These are phyloP conservation scores for Austroboletus festivus DNA, from an alignment of 768 basidiomycete genomes.

Conservation along the genomic window DNA sequence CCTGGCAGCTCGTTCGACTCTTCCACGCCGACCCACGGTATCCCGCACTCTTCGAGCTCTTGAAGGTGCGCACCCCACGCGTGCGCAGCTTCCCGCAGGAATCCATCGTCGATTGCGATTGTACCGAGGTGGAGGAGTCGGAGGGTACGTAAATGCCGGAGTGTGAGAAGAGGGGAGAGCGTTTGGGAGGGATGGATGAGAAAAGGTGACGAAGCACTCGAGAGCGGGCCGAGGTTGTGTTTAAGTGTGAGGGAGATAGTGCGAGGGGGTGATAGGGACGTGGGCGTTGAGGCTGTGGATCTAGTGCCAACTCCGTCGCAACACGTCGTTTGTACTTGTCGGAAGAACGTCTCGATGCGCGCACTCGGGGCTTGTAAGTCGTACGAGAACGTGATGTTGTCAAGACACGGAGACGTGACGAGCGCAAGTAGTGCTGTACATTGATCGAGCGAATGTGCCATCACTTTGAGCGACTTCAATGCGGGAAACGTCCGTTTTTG, in stretches of 20 bases:
- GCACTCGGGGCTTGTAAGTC: slow-evolving; percentile 24
- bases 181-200: slow-evolving; percentile 24
- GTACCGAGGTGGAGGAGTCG: slow-evolving; percentile 26
- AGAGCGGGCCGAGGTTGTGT: slow-evolving; percentile 22
- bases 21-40: slow-evolving; percentile 25
- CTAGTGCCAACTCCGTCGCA: not conserved
- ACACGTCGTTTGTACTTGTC: slow-evolving; percentile 21
- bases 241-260: slow-evolving; percentile 26
- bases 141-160: slow-evolving; percentile 18
- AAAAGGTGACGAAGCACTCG: slow-evolving; percentile 22
- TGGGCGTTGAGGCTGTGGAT: not conserved
- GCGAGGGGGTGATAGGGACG: not conserved
- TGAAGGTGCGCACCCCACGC: slow-evolving; percentile 28
- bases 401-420: slow-evolving; percentile 24
- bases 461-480: slow-evolving; percentile 24
- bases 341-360: slow-evolving; percentile 23
- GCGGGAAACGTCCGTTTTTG: slow-evolving; percentile 21
- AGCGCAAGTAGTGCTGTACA: slow-evolving; percentile 26
- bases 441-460: slow-evolving; percentile 25
- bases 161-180: slow-evolving; percentile 23
- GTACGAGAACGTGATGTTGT: slow-evolving; percentile 24
- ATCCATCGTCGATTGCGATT: slow-evolving; percentile 27
- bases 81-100: slow-evolving; percentile 22
- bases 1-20: slow-evolving; percentile 11
- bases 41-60: slow-evolving; percentile 26